A percentile compares a stretch with the other conserved stretches of the same genome.
These are phyloP conservation scores for Citeromyces siamensis DNA, from an alignment of 1,139 yeast species.

Conservation along the genomic window DNA sequence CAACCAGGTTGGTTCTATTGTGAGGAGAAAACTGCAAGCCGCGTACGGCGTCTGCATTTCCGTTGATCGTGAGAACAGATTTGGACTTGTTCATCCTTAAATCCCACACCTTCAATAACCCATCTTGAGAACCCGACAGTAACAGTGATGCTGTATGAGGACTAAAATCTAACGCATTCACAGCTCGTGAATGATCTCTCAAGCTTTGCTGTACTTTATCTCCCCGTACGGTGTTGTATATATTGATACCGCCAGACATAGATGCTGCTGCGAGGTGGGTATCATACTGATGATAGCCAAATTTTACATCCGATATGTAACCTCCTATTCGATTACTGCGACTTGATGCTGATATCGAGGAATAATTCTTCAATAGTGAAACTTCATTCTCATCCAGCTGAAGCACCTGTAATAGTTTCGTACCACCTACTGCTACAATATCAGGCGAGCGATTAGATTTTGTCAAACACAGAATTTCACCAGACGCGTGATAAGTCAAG, in stretches of 20 bases:
- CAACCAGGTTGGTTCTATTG: constrained; percentile 33
- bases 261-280: constrained; percentile 34
- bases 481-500: constrained; percentile 3
- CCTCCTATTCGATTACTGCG: constrained; percentile 28
- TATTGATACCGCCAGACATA: constrained; percentile 34
- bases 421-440: constrained; percentile 46
- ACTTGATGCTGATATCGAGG: constrained; percentile 14
- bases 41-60: constrained; percentile 54
- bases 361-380: constrained; percentile 21
- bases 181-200: constrained; percentile 68
- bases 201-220: constrained; percentile 31
- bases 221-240: constrained; percentile 31
- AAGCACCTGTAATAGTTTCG: constrained; percentile 38
- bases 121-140: constrained; percentile 87
- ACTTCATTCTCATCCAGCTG: constrained; percentile 26
- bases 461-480: constrained; percentile 21
- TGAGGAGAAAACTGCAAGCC: constrained; percentile 51
- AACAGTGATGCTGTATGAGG: constrained; percentile 44
- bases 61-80: constrained; percentile 34
- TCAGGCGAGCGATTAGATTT: constrained; percentile 26
- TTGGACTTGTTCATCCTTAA: constrained; percentile 37
- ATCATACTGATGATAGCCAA: constrained; percentile 30
- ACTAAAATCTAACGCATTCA: constrained; percentile 68
- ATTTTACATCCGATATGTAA: constrained; percentile 32
- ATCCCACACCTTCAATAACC: constrained; percentile 83